phyloP scores from a whole-genome alignment of 2,329 filamentous ascomycete genomes.

The Colletotrichum lupini region DNA sequence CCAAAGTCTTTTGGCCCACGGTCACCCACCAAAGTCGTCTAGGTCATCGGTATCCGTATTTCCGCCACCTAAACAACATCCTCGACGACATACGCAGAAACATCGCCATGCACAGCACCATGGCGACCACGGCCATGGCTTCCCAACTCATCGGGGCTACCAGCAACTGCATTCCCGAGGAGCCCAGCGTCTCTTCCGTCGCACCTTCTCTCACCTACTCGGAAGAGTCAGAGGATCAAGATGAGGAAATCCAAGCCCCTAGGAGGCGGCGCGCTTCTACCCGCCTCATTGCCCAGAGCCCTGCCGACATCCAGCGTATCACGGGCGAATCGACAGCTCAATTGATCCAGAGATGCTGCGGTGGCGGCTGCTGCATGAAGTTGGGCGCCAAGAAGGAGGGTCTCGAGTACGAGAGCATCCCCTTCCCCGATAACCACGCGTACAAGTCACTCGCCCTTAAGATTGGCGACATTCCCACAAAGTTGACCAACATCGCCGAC shows the following conservation, averaged over 20 bases:
- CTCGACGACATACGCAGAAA: conserved; percentile 1
- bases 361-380: conserved; percentile 72
- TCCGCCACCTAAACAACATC: conserved; percentile 10
- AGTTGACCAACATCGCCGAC: conserved; percentile 76
- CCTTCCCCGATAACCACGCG: conserved; percentile 82
- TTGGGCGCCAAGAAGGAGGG: conserved; percentile 54
- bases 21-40: conserved; percentile 12
- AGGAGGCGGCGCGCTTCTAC: conserved; percentile 76
- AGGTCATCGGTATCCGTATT: not conserved
- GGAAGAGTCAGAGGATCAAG: conserved; percentile 69
- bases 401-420: conserved; percentile 63
- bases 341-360: conserved; percentile 72
- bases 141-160: conserved; percentile 53
- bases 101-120: conserved; percentile 39
- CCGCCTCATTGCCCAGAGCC: conserved; percentile 72
- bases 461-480: conserved; percentile 78
- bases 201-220: conserved; percentile 73
- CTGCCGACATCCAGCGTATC: conserved; percentile 70
- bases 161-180: conserved; percentile 56
- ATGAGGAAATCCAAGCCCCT: conserved; percentile 55
- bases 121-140: conserved; percentile 48
- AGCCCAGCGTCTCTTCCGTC: conserved; percentile 59
- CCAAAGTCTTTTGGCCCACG: conserved; percentile 4
- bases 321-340: conserved; percentile 73
- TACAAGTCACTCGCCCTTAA: conserved; percentile 83